Percentiles rank a stretch among this genome's conserved stretches.
Evolutionary conservation across 78 protist species (phyloP).

Genomic region (Mastigamoeba balamuthi): DNA sequence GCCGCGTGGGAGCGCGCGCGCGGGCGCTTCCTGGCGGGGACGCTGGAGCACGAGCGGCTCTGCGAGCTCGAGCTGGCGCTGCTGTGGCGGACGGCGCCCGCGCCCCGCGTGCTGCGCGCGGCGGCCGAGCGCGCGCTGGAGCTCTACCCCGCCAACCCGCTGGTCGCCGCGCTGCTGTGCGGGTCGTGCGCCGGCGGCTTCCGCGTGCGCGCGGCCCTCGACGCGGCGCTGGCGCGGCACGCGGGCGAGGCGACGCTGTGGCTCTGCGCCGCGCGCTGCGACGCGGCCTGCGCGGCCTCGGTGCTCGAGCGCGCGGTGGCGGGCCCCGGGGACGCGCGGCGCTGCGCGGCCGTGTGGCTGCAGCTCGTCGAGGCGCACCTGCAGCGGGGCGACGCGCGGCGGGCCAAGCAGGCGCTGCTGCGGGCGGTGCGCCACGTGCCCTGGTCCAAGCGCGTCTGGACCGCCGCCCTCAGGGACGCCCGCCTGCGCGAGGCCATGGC

Average conservation of each 20-base stretch:
- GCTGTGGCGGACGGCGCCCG: neutral
- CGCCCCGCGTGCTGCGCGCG: neutral
- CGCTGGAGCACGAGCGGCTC: neutral
- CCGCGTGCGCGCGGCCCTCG: neutral
- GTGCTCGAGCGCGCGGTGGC: neutral
- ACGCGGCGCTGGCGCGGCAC: neutral
- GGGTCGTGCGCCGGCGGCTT: neutral
- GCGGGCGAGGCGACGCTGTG: neutral
- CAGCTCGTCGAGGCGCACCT: neutral
- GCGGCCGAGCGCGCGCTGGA: neutral
- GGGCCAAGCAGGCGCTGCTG: neutral
- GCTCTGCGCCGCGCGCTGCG: neutral
- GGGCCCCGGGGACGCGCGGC: neutral
- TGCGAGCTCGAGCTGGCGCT: neutral
- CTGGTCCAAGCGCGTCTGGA: neutral
- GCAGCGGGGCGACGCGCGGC: neutral
- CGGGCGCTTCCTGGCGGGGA: neutral
- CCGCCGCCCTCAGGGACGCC: neutral
- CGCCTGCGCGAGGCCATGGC: neutral
- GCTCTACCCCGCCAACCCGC: neutral
- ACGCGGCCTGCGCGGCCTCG: neutral
- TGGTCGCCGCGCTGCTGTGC: neutral
- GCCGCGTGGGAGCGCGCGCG: neutral
- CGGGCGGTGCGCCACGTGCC: neutral
- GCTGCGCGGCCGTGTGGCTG: neutral